Evolutionary conservation across 495 filamentous ascomycete genomes (phyloP).

Genomic region (Annulohypoxylon nitens): DNA sequence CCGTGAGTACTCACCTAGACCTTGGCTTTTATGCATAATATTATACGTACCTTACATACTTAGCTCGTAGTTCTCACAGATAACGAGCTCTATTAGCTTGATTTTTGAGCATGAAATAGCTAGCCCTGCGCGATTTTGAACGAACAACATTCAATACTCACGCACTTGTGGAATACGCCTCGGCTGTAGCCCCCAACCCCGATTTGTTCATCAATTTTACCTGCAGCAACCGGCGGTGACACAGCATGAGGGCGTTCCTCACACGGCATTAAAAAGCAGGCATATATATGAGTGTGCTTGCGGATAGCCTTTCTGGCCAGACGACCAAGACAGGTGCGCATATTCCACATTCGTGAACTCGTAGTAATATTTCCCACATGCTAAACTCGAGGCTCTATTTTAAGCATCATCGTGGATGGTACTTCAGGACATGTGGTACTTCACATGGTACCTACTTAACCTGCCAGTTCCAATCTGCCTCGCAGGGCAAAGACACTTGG

Average conservation of each 20-base stretch:
- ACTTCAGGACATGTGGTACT: not conserved
- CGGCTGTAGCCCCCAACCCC: conserved; percentile 4
- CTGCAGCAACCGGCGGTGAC: conserved; percentile 16
- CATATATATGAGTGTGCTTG: not conserved
- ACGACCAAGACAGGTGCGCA: conserved; percentile 10
- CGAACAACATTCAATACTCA: not conserved
- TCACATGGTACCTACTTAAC: conserved; percentile 10
- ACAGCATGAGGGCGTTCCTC: conserved; percentile 18
- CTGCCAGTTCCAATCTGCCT: conserved; percentile 36
- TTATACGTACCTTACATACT: not conserved
- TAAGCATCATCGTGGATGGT: conserved; percentile 7
- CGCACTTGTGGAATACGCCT: not conserved
- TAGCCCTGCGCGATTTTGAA: conserved; percentile 5
- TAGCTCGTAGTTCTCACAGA: not conserved
- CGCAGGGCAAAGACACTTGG: conserved; percentile 32
- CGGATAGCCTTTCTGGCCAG: not conserved
- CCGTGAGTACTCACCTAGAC: not conserved
- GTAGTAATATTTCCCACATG: conserved; percentile 28
- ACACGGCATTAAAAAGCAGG: conserved; percentile 12
- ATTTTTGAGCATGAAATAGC: not conserved
- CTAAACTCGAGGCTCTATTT: conserved; percentile 7
- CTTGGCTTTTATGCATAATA: conserved; percentile 1
- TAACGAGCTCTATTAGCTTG: not conserved
- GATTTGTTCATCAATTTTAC: not conserved
- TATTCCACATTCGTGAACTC: conserved; percentile 19